A percentile compares a stretch with the other conserved stretches of the same genome.
Conservation (phyloP, 371 early-diverging fungal species). For the Mucor mucedo region DNA sequence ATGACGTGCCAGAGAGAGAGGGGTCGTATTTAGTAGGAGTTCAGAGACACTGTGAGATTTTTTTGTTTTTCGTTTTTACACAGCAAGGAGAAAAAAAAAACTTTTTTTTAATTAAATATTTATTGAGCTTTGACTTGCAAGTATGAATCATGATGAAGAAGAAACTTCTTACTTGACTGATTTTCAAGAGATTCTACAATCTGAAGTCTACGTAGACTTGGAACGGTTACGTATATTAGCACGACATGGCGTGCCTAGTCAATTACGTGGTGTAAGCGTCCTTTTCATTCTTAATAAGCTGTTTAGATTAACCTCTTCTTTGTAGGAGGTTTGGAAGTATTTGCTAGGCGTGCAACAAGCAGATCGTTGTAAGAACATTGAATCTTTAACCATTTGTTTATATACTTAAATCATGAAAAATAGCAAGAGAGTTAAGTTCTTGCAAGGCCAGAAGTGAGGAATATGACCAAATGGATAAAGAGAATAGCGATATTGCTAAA, state of each 20-base stretch:
- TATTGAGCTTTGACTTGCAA: background rate
- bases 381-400: background rate
- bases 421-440: conserved; percentile 77
- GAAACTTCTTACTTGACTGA: conserved; percentile 68
- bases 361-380: conserved; percentile 74
- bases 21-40: background rate
- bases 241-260: conserved; percentile 87
- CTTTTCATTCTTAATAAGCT: conserved; percentile 1
- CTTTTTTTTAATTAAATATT: background rate
- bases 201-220: conserved; percentile 88
- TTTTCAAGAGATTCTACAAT: conserved; percentile 81
- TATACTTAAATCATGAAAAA: background rate
- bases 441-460: conserved; percentile 72
- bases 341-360: conserved; percentile 85
- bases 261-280: conserved; percentile 77
- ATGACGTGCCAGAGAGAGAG: background rate
- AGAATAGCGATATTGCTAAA: conserved; percentile 76
- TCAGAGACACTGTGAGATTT: background rate
- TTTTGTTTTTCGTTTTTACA: background rate
- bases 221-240: conserved; percentile 82
- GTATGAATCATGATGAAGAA: conserved; percentile 34
- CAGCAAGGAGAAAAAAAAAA: too few relatives aligned
- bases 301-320: background rate
- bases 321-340: conserved; percentile 90
- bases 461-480: conserved; percentile 79